Conservation (phyloP, 352 stramenopile species). For the Pythium oligandrum region DNA sequence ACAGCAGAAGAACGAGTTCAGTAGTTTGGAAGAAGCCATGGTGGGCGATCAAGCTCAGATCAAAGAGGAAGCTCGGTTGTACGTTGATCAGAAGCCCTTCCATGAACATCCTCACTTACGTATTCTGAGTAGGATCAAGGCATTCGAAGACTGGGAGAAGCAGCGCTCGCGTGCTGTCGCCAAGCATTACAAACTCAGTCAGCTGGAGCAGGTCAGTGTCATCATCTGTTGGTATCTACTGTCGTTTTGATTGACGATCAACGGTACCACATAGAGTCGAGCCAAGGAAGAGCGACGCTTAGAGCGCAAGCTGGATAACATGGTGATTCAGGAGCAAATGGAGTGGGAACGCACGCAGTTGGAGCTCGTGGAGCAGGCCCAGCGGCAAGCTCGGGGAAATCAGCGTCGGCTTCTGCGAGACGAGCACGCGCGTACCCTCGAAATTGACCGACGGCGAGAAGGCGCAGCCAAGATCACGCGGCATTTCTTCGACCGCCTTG, state of each 20-base stretch:
- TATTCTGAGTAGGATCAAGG: too few species aligned
- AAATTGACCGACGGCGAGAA: constrained; percentile 25
- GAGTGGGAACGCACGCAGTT: constrained; percentile 34
- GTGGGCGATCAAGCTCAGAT: too few species aligned
- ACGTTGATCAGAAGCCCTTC: too few species aligned
- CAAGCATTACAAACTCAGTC: constrained; percentile 19
- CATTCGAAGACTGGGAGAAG: constrained; percentile 8
- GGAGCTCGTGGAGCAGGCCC: constrained; percentile 12
- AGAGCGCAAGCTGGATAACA: constrained; percentile 25
- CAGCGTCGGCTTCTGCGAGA: constrained; percentile 17
- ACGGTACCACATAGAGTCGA: constrained; percentile 15
- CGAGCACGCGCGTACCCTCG: constrained; percentile 16
- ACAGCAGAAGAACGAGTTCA: too few species aligned
- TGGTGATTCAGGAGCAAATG: constrained; percentile 25
- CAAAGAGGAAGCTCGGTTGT: too few species aligned
- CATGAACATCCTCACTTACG: too few species aligned
- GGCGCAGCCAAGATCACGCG: constrained; percentile 22
- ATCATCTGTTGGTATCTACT: neutral
- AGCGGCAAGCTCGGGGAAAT: constrained; percentile 5
- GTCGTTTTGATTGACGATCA: too few species aligned
- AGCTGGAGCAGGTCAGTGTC: constrained; percentile 20
- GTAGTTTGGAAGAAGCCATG: too few species aligned
- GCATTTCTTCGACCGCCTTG: constrained; percentile 46
- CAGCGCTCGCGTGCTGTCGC: neutral
- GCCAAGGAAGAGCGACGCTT: constrained; percentile 13